phyloP scores from a whole-genome alignment of 257 asterid species.

The Eucommia ulmoides region DNA sequence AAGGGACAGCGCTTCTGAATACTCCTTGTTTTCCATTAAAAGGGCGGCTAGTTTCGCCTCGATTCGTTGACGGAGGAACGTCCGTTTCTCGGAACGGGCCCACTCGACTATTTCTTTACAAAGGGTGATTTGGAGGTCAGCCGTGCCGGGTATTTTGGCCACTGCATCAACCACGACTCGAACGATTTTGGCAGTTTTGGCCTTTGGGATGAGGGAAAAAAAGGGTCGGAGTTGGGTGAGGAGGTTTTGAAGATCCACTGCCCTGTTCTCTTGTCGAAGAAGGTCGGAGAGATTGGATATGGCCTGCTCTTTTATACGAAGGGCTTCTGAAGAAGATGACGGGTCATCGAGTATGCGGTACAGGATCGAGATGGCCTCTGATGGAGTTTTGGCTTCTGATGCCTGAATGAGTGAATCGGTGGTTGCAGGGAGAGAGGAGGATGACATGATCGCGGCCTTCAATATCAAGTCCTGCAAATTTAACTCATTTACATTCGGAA shows the following conservation, averaged over 20 bases:
- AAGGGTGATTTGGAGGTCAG: conserved; percentile 31
- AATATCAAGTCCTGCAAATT: conserved; percentile 14
- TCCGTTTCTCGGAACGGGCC: conserved; percentile 35
- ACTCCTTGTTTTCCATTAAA: conserved; percentile 34
- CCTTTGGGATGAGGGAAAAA: conserved; percentile 36
- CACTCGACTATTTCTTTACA: conserved; percentile 37
- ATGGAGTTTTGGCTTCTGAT: conserved; percentile 25
- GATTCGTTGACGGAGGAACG: conserved; percentile 38
- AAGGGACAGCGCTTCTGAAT: conserved; percentile 30
- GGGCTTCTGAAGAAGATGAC: conserved; percentile 29
- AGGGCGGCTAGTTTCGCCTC: conserved; percentile 36
- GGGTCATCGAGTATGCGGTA: conserved; percentile 25
- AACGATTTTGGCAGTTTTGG: conserved; percentile 36
- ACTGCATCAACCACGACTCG: conserved; percentile 28
- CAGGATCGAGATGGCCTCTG: conserved; percentile 27
- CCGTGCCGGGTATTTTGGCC: conserved; percentile 33
- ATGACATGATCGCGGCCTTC: conserved; percentile 17
- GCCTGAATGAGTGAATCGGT: conserved; percentile 29
- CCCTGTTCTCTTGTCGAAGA: conserved; percentile 26
- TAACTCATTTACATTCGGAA: too few relatives aligned
- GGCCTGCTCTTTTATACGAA: conserved; percentile 34
- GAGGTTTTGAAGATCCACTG: conserved; percentile 23
- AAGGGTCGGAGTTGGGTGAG: conserved; percentile 23
- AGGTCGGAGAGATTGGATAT: conserved; percentile 35
- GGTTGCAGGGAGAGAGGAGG: conserved; percentile 25